Evolutionary conservation across 2,329 filamentous ascomycete species (phyloP).

Genomic region (Alternaria arborescens): DNA sequence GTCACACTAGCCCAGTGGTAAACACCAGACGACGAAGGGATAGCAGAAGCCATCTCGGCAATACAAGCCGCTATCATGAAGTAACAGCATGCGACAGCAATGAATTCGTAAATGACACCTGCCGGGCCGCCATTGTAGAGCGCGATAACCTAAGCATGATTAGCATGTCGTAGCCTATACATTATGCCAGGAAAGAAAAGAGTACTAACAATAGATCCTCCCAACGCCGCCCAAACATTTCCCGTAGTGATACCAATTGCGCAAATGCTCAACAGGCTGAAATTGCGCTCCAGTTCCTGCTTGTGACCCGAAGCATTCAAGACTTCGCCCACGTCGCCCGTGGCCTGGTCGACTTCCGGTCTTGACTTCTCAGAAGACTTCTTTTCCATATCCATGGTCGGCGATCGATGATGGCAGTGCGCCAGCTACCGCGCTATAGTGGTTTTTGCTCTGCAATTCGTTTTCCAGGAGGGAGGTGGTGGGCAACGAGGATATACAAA

Average conservation of each 20-base stretch:
- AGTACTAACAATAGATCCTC: constrained; percentile 56
- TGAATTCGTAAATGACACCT: constrained; percentile 59
- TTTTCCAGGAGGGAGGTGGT: background rate
- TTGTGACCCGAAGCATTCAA: constrained; percentile 62
- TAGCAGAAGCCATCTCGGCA: constrained; percentile 59
- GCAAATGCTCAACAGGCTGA: constrained; percentile 58
- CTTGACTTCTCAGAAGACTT: constrained; percentile 21
- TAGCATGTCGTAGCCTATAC: background rate
- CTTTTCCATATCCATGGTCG: constrained; percentile 17
- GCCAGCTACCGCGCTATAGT: background rate
- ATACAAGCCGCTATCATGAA: constrained; percentile 61
- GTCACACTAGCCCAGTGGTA: constrained; percentile 65
- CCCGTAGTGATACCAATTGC: constrained; percentile 57
- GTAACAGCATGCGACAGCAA: constrained; percentile 61
- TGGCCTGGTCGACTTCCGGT: constrained; percentile 26
- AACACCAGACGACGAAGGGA: constrained; percentile 56
- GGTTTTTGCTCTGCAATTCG: background rate
- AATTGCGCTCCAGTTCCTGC: constrained; percentile 62
- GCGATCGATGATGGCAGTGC: background rate
- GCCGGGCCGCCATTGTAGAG: constrained; percentile 58
- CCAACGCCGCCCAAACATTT: constrained; percentile 57
- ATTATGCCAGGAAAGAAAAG: background rate
- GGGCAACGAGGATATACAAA: background rate
- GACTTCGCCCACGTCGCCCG: constrained; percentile 42
- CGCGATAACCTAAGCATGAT: constrained; percentile 44